Conservation (phyloP, 306 rosid species). For the Macrotyloma uniflorum region DNA sequence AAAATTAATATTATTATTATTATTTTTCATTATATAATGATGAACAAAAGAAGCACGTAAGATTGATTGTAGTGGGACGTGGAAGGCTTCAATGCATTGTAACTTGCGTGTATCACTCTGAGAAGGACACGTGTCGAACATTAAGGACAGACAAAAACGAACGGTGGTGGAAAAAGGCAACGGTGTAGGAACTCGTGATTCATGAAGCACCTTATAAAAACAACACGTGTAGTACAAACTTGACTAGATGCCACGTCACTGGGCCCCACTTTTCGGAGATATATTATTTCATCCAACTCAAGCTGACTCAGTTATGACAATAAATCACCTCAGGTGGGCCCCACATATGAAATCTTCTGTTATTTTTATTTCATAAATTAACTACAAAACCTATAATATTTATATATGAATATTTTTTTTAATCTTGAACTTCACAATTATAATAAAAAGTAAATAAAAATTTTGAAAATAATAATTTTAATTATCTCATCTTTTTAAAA, state of each 20-base stretch:
- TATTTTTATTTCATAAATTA: not conserved
- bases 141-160: not conserved
- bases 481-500: too few species aligned
- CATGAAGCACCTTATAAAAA: not conserved
- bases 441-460: too few species aligned
- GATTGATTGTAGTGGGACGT: slow-evolving; percentile 6
- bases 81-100: not conserved
- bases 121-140: not conserved
- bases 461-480: too few species aligned
- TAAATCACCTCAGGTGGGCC: not conserved
- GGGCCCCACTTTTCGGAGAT: slow-evolving; percentile 7
- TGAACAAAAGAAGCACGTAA: not conserved
- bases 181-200: not conserved
- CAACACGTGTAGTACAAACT: slow-evolving; percentile 30
- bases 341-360: not conserved
- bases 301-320: slow-evolving; percentile 53
- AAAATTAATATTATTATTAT: too few species aligned
- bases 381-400: too few species aligned
- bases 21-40: too few species aligned
- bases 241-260: slow-evolving; percentile 59
- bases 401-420: too few species aligned
- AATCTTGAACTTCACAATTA: too few species aligned
- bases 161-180: slow-evolving; percentile 11
- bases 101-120: not conserved
- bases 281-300: slow-evolving; percentile 53